Conservation (phyloP, 495 filamentous ascomycete genomes). For the Penicillium waksmanii region DNA sequence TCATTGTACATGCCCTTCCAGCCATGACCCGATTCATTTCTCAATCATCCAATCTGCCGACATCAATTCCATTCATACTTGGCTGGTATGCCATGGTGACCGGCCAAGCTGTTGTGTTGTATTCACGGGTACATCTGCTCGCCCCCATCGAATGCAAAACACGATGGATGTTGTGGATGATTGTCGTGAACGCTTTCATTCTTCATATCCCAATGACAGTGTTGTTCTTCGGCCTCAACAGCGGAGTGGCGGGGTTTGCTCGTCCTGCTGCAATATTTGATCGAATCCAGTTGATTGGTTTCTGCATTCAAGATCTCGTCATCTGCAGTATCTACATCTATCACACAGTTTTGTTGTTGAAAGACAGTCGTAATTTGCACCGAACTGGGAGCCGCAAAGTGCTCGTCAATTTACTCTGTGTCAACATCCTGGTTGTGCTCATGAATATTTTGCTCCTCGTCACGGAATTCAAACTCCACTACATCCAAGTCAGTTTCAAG, state of each 20-base stretch:
- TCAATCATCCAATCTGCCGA: too few relatives aligned
- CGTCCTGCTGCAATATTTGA: constrained; percentile 3
- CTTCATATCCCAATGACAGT: constrained; percentile 8
- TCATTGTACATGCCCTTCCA: too few relatives aligned
- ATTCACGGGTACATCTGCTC: too few relatives aligned
- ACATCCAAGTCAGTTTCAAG: neutral
- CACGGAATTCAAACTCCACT: neutral
- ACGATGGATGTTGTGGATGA: constrained; percentile 6
- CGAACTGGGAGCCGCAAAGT: neutral
- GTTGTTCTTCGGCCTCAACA: constrained; percentile 3
- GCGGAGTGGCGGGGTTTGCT: constrained; percentile 3
- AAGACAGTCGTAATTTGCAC: too few relatives aligned
- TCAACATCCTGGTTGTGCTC: neutral
- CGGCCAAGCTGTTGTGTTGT: too few relatives aligned
- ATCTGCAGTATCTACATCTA: constrained; percentile 7
- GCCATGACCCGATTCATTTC: too few relatives aligned
- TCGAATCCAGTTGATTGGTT: constrained; percentile 3
- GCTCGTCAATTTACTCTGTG: neutral
- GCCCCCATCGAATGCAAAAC: too few relatives aligned
- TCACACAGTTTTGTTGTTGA: neutral
- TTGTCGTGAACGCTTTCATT: constrained; percentile 3
- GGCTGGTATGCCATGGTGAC: too few relatives aligned
- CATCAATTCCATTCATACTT: too few relatives aligned
- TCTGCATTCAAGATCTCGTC: constrained; percentile 6
- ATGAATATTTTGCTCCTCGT: neutral